Evolutionary conservation across 192 early-diverging fungal genomes (phyloP).

Genomic region (Linderina pennispora): DNA sequence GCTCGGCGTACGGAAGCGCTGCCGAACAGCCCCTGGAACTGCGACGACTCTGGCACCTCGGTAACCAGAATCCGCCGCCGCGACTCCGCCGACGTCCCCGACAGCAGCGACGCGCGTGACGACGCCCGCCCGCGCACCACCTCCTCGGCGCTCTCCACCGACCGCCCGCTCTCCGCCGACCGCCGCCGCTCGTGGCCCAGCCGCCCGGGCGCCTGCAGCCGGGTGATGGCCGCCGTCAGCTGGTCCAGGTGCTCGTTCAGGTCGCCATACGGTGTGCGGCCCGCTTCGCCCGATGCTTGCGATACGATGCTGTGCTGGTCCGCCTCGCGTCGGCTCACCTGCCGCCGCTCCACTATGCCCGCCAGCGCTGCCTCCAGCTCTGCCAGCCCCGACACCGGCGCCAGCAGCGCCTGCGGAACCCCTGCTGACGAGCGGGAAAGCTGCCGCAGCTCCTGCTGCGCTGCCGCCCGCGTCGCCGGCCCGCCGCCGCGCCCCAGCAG

Average conservation of each 20-base stretch:
- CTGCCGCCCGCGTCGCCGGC: constrained; percentile 25
- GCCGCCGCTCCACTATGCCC: constrained; percentile 30
- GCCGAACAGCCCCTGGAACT: constrained; percentile 37
- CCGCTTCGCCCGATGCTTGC: constrained; percentile 21
- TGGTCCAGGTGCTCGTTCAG: constrained; percentile 40
- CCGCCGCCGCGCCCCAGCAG: constrained; percentile 11
- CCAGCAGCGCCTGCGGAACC: constrained; percentile 27
- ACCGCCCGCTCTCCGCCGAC: too few species aligned
- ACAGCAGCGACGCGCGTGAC: constrained; percentile 31
- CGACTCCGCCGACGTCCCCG: constrained; percentile 36
- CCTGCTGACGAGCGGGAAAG: constrained; percentile 6
- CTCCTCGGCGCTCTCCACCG: too few species aligned
- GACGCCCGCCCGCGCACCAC: constrained; percentile 31
- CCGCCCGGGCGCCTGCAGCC: constrained; percentile 32
- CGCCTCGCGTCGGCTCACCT: too few species aligned
- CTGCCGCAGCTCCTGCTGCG: constrained; percentile 22
- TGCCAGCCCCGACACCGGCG: constrained; percentile 22
- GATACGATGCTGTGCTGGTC: constrained; percentile 36
- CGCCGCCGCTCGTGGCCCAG: too few species aligned
- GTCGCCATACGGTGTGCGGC: constrained; percentile 27
- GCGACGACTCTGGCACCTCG: constrained; percentile 30
- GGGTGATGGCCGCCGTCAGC: constrained; percentile 36
- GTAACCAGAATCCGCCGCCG: constrained; percentile 41
- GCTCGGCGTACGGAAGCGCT: too few species aligned
- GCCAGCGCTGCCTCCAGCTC: constrained; percentile 34